Evolutionary conservation across 2,329 filamentous ascomycete genomes (phyloP), one percentile per base, ranked within the genome.

Genomic region (Diaporthe humulicola): DNA sequence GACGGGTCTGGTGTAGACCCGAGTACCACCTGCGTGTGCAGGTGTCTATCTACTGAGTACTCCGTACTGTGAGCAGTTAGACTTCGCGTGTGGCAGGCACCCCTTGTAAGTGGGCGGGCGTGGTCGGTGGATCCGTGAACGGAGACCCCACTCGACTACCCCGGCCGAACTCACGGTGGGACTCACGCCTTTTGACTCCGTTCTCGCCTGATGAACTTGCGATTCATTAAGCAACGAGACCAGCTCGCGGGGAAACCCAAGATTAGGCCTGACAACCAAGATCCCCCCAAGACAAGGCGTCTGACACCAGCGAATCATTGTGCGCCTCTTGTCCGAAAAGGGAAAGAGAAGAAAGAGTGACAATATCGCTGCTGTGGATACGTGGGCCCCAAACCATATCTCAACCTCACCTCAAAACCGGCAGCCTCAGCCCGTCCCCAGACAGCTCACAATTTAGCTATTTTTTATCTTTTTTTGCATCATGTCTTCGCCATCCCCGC

Each of bases 401-500:
- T 33, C 15, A 10, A 64, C 70, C 42, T 45, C 52, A 36, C 42
- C 70, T n/a, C 15, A 38, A 33, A 33, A 5, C 42, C 54, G 4
- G 15, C n/a, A 30, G n/a, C 10, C 22, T 52, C 19, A 4, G 6
- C n/a, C 25, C 30, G 14, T 14, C 15, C 19, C 14, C 38, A 57
- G 4, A 38, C 6, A 67, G 19, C 17, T 19, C 12, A 38, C 28
- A 6, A 19, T 17, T 4, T 15, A 45, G 36, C n/a, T 14, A 6
- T 25, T 25, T 36, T 9, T 9, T 25, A 19, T 25, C 19, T 5
- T n/a, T n/a, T n/a, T n/a, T n/a, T n/a, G n/a, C 1, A 40, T 70
- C 69, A 81, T 81, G 77, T 77, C 79, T 58, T 77, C 80, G 4
- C 84, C 85, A 2, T 82, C 79, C 10, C 78, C 78, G 66, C 80